Base-by-base conservation (phyloP, 202 grass and related monocot genomes). In the Zoysia matrella region DNA sequence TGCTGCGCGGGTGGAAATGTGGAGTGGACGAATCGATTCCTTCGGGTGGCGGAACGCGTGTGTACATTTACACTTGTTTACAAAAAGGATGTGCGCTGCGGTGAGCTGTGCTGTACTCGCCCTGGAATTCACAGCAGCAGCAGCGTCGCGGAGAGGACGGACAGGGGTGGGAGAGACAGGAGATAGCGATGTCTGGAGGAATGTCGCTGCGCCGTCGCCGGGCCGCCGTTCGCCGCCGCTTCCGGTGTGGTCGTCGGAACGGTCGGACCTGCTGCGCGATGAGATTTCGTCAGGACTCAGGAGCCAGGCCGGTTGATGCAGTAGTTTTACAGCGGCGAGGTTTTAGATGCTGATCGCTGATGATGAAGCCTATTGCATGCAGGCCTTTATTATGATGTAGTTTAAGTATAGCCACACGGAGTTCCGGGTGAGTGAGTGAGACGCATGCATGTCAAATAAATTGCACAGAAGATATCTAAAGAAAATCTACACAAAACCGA, bases 11-110 rank as follows among this genome's bases (percentile, higher is more conserved):
- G 22, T 30, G 22, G 22, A 30, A 30, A 30, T 30, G 22, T 30
- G 22, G 22, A 30, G 22, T 30, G 22, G 22, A 30, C 22, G 22
- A 30, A 30, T 30, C 22, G 22, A 30, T 82, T 82, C 71, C 45
- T 67, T 52, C 77, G 22, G 4, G 8, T 12, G 30, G 58, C 53
- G 61, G 2, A 48, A 70, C 76, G 60, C 73, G 66, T 72, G 77
- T 72, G 69, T 63, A 85, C 83, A 82, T 89, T 80, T 82, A 89
- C 87, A 86, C 46, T 49, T 77, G 71, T 64, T 30, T 30, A 30
- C 64, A 71, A 46, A 45, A 58, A 46, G 40, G 9, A 48, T 46
- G 46, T 43, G 11, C 36, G 61, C 4, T 30, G 50, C 16, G 30
- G 47, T 18, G 62, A 30, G 22, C 22, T 30, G 22, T 30, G 22